Evolutionary conservation across 2,329 filamentous ascomycete genomes (phyloP), one percentile per base, ranked within the genome.

Genomic region (Fusarium incarnatum): DNA sequence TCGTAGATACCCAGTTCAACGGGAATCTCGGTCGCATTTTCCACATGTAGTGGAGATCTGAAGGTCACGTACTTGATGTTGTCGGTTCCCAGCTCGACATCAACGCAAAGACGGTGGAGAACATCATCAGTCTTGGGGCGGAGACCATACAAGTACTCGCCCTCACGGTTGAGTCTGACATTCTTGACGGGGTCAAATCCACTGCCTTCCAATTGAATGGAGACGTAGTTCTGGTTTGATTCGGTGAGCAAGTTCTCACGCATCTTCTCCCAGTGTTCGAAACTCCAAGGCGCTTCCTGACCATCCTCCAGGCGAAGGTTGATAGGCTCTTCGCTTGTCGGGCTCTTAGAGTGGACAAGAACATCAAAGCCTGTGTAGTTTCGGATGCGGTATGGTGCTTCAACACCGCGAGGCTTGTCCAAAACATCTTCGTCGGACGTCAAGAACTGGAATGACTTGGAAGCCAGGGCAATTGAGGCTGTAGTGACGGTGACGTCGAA

Each of bases 31-130:
- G 96, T 99, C 68, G 96, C 92, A 80, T 99, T 99, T 78, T 99
- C 96, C 10, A 99, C 90, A 1, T 98, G 82, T 2, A 99, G 83
- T 1, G 96, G 96, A 20, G 95, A 98, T 27, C 96, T 89, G 76
- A 99, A 90, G 2, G 94, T 99, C 76, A 99, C 97, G 78, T 97
- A 97, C 83, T 99, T 99, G 82, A 99, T 93, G 75, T 98, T 98
- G 83, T 99, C 95, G 1, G 89, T 83, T n/a, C 94, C 96, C 25
- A 99, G 86, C 56, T 89, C 93, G 56, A 99, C 92, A 60, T 99
- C 96, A 1, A 98, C 94, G 25, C 98, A 89, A 20, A 99, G 87
- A 23, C 94, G 92, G 79, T 99, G 97, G 69, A 95, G 86, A 5
- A 97, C 87, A 62, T 92, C 88, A 75, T 97, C 92, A 66, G 94